Conservation (phyloP, 805 yeast genomes). For the Candida namnaoensis region DNA sequence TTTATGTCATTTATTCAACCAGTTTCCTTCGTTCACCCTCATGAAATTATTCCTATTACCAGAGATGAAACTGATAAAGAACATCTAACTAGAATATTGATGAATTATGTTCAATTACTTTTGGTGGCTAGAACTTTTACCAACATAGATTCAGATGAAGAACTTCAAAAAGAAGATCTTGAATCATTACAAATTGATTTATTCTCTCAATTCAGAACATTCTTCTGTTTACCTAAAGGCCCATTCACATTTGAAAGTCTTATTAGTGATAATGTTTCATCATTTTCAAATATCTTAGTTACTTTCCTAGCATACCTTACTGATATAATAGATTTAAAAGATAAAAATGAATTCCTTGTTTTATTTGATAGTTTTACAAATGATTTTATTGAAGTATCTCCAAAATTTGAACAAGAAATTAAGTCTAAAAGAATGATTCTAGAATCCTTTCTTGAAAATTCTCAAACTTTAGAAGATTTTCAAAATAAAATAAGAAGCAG, state of each 20-base stretch:
- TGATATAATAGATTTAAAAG: not conserved
- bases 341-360: too few relatives aligned
- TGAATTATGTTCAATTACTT: slow-evolving; percentile 9
- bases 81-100: slow-evolving; percentile 8
- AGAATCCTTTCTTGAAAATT: not conserved
- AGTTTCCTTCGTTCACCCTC: slow-evolving; percentile 7
- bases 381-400: slow-evolving; percentile 6
- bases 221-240: too few relatives aligned
- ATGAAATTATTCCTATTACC: slow-evolving; percentile 4
- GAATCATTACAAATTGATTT: too few relatives aligned
- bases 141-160: not conserved
- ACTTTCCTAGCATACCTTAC: slow-evolving; percentile 3
- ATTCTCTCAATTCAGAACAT: too few relatives aligned
- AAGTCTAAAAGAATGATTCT: not conserved
- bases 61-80: slow-evolving; percentile 5
- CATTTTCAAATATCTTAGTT: slow-evolving; percentile 2
- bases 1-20: slow-evolving; percentile 11
- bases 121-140: slow-evolving; percentile 6
- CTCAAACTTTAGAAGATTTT: not conserved
- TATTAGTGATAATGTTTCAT: too few relatives aligned
- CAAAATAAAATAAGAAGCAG: not conserved
- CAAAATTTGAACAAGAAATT: not conserved
- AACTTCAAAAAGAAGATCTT: not conserved
- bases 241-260: too few relatives aligned
- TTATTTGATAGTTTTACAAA: slow-evolving; percentile 6